Conservation (phyloP, 2,329 filamentous ascomycete genomes). For the Aspergillus jensenii region DNA sequence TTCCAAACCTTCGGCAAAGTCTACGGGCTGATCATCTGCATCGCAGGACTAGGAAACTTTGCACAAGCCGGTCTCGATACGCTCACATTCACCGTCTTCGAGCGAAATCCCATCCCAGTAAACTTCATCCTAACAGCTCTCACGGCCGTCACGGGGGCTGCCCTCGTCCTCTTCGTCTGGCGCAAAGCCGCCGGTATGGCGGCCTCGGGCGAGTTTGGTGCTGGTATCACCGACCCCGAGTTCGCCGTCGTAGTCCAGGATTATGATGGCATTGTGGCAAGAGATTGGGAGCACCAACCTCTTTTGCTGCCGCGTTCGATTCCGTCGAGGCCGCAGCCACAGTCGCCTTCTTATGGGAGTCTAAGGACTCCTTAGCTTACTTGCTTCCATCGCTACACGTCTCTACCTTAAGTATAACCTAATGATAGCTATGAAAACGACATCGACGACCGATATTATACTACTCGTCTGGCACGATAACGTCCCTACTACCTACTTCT, state of each 20-base stretch:
- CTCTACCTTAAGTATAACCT: not conserved
- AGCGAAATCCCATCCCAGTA: slow-evolving; percentile 72
- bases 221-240: not conserved
- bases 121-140: slow-evolving; percentile 66
- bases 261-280: slow-evolving; percentile 10
- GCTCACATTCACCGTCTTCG: slow-evolving; percentile 71
- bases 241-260: not conserved
- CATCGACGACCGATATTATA: not conserved
- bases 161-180: slow-evolving; percentile 67
- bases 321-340: not conserved
- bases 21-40: slow-evolving; percentile 86
- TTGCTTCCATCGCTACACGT: not conserved
- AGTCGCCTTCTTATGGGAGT: slow-evolving; percentile 4
- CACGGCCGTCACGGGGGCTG: slow-evolving; percentile 64
- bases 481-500: not conserved
- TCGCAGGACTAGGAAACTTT: slow-evolving; percentile 82
- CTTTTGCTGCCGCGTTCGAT: slow-evolving; percentile 6
- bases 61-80: slow-evolving; percentile 77
- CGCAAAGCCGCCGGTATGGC: slow-evolving; percentile 43
- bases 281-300: slow-evolving; percentile 20
- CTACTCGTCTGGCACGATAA: not conserved
- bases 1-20: slow-evolving; percentile 90
- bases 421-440: not conserved
- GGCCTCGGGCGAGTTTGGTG: not conserved
- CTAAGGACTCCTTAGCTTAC: not conserved